Base-by-base conservation (phyloP, 2,329 filamentous ascomycete species). In the Monosporascus sp. region DNA sequence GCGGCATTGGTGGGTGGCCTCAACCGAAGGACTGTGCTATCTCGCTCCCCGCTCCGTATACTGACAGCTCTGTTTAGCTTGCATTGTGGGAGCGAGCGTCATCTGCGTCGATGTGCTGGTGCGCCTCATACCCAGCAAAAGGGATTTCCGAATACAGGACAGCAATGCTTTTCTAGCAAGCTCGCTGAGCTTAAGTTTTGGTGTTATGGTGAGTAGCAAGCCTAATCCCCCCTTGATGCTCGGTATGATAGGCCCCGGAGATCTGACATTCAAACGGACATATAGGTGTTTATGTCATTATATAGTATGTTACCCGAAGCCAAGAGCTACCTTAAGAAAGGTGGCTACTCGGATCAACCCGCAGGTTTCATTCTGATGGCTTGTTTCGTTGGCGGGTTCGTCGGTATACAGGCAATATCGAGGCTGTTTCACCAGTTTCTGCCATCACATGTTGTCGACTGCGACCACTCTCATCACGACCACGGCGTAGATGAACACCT, bases 141-240 rank as follows among this genome's bases (percentile, higher is more conserved):
- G 79, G 63, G 79, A 86, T 67, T 99, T 97, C 70, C 83, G 85
- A 62, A 95, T 99, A 60, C 85, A 95, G 66, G 88, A 96, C 58
- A 97, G 89, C 72, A 93, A 89, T 74, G 78, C 78, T 22, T 99
- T 99, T 68, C 78, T 97, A 5, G 92, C 92, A 1, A 85, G 86
- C 22, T 97, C 93, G 0, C 74, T 97, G 56, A 96, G 92, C 71
- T 74, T 99, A 59, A 97, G 91, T 68, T 96, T 96, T 61, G 93
- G 94, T 44, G 92, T 97, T 46, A 96, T 99, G 91, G 92, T 96
- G 71, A 60, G 82, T 99, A 91, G 92, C 96, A 71, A 60, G 82
- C 67, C 24, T 53, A 20, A 31, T 40, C 51, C 16, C 9, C 9
- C 37, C 5, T 38, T 19, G n/a, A 35, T 48, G 2, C 16, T 46